Base-by-base conservation (phyloP, 1,284 basidiomycete species). In the Bjerkandera adusta region DNA sequence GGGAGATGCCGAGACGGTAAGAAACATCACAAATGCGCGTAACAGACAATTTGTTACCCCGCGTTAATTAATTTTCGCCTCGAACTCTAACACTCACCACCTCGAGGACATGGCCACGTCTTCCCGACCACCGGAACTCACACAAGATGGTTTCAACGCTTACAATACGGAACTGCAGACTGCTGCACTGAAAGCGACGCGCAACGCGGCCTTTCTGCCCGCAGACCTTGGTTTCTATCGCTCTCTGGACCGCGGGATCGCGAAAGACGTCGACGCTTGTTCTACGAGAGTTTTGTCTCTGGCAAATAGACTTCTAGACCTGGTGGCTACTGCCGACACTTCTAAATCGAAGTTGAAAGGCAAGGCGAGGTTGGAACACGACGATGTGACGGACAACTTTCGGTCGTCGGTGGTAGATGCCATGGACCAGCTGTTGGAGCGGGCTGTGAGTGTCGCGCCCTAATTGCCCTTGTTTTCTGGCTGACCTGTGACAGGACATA, bases 351-450 rank as follows among this genome's bases (percentile, higher is more conserved):
- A 34, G 18, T 71, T 62, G 50, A 83, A 76, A 61, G 73, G 68
- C 6, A 83, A 77, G 61, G 64, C 49, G 11, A 65, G 67, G 46
- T 58, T 89, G 43, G 72, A 77, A 51, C 78, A 73, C 46, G 78
- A 86, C 53, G 88, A 94, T 67, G 74, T 95, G 1, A 68, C 85
- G 18, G 92, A 96, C 61, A 80, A 79, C 53, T 97, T 93, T 63
- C 77, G 85, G 52, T 72, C 77, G n/a, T 62, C 80, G 25, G 77
- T 96, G 0, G 85, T 92, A 13, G 91, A 95, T 61, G 71, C 82
- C 0, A 80, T 97, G 68, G 96, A 98, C 64, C 76, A 80, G 30
- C 64, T 97, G 46, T 68, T 97, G 47, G 96, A 98, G 66, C 77
- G 81, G 46, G 88, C 92, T 4, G 91, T 89, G 57, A 64, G 83